Evolutionary conservation across 2,329 filamentous ascomycete species (phyloP).

Genomic region (Colletotrichum sidae): DNA sequence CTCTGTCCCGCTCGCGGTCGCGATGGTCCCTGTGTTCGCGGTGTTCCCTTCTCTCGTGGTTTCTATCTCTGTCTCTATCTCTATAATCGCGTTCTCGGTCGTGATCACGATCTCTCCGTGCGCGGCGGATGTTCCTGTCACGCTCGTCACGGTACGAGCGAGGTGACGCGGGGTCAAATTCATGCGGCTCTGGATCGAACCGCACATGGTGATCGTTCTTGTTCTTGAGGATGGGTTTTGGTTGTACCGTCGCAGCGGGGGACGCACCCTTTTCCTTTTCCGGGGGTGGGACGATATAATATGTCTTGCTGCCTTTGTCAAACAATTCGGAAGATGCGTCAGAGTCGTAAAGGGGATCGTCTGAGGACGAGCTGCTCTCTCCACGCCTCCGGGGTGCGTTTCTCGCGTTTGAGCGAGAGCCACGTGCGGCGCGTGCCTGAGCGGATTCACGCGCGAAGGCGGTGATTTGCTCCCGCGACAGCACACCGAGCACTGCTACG

Average conservation of each 20-base stretch:
- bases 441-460: conserved; percentile 62
- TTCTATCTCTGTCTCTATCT: conserved; percentile 44
- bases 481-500: conserved; percentile 68
- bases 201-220: conserved; percentile 68
- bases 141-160: conserved; percentile 46
- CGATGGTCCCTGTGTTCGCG: conserved; percentile 50
- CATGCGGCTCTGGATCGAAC: conserved; percentile 61
- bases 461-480: conserved; percentile 63
- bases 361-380: conserved; percentile 37
- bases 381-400: conserved; percentile 31
- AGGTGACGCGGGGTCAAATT: conserved; percentile 50
- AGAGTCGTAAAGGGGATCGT: conserved; percentile 44
- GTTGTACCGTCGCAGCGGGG: conserved; percentile 52
- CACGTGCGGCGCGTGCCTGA: conserved; percentile 57
- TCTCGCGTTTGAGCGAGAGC: conserved; percentile 9
- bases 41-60: conserved; percentile 44
- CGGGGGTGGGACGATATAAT: conserved; percentile 55
- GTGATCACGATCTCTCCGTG: conserved; percentile 45
- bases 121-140: conserved; percentile 43
- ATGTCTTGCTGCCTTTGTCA: conserved; percentile 46
- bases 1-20: conserved; percentile 53
- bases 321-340: conserved; percentile 43
- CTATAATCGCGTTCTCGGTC: conserved; percentile 51
- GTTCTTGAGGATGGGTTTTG: conserved; percentile 73
- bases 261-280: conserved; percentile 43